Evolutionary conservation across 75 land plant species (phyloP).

Genomic region (Cunninghamia lanceolata): DNA sequence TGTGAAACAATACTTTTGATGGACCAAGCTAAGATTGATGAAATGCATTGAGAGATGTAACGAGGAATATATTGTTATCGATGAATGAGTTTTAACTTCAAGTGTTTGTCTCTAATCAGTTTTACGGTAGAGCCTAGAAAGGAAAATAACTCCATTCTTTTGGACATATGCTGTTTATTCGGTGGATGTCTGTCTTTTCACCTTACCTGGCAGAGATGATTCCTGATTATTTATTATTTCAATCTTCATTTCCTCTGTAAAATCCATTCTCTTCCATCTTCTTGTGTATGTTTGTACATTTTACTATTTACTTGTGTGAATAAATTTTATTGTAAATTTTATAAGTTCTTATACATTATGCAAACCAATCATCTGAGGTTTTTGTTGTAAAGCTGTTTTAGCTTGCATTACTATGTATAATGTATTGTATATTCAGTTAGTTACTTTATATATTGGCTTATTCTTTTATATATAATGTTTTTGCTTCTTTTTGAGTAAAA

Average conservation of each 20-base stretch:
- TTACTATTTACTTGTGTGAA: not conserved
- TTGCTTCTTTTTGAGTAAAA: not conserved
- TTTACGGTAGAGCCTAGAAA: not conserved
- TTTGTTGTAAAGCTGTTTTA: not conserved
- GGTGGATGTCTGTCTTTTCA: not conserved
- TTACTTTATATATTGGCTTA: not conserved
- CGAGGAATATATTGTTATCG: not conserved
- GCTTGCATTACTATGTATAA: not conserved
- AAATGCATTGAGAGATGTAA: not conserved
- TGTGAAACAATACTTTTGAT: not conserved
- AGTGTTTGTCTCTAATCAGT: not conserved
- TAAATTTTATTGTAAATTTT: not conserved
- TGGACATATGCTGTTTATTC: not conserved
- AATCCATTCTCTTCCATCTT: not conserved
- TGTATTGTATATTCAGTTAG: not conserved
- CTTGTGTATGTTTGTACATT: not conserved
- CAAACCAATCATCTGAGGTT: not conserved
- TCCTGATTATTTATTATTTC: not conserved
- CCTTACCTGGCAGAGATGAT: not conserved
- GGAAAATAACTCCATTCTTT: not conserved
- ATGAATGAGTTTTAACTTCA: not conserved
- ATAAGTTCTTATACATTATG: not conserved
- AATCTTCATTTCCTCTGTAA: not conserved
- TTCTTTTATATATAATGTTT: not conserved
- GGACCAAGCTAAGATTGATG: not conserved